Evolutionary conservation across 768 basidiomycete genomes (phyloP), one percentile per base, ranked within the genome.

Genomic region (Cyclocybe aegerita): DNA sequence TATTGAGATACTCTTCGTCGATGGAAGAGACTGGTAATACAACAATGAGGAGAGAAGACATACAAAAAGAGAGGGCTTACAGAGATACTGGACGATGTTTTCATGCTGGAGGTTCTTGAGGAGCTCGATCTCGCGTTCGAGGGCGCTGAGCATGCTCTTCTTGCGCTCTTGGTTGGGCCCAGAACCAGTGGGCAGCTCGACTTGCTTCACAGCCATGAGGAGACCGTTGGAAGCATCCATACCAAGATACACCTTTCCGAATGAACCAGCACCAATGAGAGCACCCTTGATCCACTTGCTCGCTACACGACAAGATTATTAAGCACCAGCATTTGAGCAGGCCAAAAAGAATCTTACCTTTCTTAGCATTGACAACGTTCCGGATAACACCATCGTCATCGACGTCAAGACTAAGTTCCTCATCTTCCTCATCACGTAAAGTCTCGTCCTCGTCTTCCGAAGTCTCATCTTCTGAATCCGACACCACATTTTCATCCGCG

Each of bases 261-360:
- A 96, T 0, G 94, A 96, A 3, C 93, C 93, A 39, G 93, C 88
- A 54, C 95, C 93, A 55, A 97, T 96, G 58, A 97, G 80, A 8
- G 94, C 94, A 42, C 93, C 94, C 60, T 95, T 95, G 71, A 95
- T 93, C 94, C 95, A 98, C 67, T 96, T 97, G 64, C 88, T 90
- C 36, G 85, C 91, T 81, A 65, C 58, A 67, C 60, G 29, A 55
- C 34, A 37, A 39, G 39, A 53, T 47, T n/a, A 36, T 29, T 16
- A 9, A 7, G 12, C 14, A 23, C 23, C 15, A 50, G 23, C 38
- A 7, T 14, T 12, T 38, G 16, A 46, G 5, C 14, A 10, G 16
- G 8, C 31, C 29, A 4, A 29, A 40, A 15, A 38, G 23, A 41
- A 30, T 43, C 55, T 46, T 36, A 66, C 65, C 63, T 36, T 59